Conservation (phyloP, 257 asterid genomes). For the Jasminum sambac region DNA sequence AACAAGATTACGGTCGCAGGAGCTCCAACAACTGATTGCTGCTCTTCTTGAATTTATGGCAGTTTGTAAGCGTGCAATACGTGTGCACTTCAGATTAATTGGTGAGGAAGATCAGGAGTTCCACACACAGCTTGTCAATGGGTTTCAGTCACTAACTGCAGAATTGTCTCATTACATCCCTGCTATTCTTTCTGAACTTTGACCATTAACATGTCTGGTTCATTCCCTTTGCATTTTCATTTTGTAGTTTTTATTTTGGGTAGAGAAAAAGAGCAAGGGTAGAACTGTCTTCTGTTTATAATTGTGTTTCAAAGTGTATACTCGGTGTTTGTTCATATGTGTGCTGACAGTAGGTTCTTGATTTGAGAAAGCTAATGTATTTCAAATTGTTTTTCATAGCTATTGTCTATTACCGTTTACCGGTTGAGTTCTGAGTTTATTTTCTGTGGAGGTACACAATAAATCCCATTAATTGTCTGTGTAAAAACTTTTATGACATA, state of each 20-base stretch:
- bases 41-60: constrained; percentile 99
- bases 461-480: too few species aligned
- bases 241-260: background rate
- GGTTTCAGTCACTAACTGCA: constrained; percentile 98
- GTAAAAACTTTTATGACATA: too few species aligned
- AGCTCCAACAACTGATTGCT: constrained; percentile 91
- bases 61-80: constrained; percentile 95
- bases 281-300: background rate
- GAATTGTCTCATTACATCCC: constrained; percentile 98
- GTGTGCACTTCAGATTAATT: constrained; percentile 88
- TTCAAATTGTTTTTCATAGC: too few species aligned
- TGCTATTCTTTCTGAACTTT: constrained; percentile 97
- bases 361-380: background rate
- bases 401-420: too few species aligned
- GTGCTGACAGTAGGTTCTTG: background rate
- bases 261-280: background rate
- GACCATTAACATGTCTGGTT: constrained; percentile 17
- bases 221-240: background rate
- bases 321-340: background rate
- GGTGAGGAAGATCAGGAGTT: constrained; percentile 99
- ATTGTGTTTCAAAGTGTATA: background rate
- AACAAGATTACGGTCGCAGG: constrained; percentile 96
- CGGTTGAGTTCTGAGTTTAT: too few species aligned
- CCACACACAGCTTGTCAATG: constrained; percentile 96
- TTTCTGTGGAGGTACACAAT: too few species aligned